Evolutionary conservation across 2,329 filamentous ascomycete genomes (phyloP).

Genomic region (Pseudopyrenochaeta lycopersici): DNA sequence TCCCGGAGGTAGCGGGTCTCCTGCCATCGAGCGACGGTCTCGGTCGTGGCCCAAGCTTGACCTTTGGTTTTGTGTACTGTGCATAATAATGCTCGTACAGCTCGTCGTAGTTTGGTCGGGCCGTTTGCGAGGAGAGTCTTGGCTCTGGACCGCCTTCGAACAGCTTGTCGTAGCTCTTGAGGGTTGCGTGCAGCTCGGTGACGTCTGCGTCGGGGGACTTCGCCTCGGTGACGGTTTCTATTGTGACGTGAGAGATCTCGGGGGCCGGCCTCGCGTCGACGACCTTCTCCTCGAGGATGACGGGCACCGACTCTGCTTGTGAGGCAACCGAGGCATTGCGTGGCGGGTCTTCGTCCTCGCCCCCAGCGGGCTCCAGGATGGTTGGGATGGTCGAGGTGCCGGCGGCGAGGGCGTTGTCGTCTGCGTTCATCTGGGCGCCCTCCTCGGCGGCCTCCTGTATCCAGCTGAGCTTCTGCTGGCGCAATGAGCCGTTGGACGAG

Average conservation of each 20-base stretch:
- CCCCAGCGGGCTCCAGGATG: constrained; percentile 27
- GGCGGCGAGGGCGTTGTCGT: constrained; percentile 24
- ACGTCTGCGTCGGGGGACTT: constrained; percentile 27
- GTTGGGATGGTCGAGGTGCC: constrained; percentile 33
- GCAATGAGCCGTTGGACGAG: constrained; percentile 80
- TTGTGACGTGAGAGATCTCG: constrained; percentile 32
- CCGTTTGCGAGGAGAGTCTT: constrained; percentile 53
- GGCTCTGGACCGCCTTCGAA: constrained; percentile 52
- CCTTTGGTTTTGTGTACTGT: constrained; percentile 75
- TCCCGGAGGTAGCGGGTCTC: constrained; percentile 67
- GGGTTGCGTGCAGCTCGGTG: constrained; percentile 32
- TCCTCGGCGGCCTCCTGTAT: constrained; percentile 95
- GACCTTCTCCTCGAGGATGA: constrained; percentile 21
- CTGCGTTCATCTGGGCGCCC: constrained; percentile 51
- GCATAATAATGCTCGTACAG: constrained; percentile 59
- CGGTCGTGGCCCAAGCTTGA: constrained; percentile 88
- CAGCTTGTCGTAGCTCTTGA: constrained; percentile 45
- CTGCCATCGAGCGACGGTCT: constrained; percentile 77
- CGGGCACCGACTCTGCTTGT: constrained; percentile 25
- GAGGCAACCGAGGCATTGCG: constrained; percentile 17
- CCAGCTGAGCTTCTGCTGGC: constrained; percentile 81
- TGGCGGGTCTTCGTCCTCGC: constrained; percentile 15
- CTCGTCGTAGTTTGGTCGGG: constrained; percentile 50
- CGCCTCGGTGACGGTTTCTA: constrained; percentile 30
- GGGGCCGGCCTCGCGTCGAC: constrained; percentile 18